Base-by-base conservation (phyloP, 192 early-diverging fungal species). In the Haplosporangium gracile region DNA sequence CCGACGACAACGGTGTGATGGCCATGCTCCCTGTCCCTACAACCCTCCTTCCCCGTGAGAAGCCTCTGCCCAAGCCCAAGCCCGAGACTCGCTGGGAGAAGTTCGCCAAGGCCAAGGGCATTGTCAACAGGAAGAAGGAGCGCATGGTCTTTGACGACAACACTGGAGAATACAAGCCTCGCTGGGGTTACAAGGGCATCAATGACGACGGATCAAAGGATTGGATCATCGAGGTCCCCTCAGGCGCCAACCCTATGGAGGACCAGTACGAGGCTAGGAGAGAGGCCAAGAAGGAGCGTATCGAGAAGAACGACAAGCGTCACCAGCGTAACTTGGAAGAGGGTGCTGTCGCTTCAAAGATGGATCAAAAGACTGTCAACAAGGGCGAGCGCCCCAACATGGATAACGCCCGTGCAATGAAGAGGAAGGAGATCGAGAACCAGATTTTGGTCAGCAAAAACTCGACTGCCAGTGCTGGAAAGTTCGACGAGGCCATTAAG, bases 41-140 rank as follows among this genome's bases (percentile, higher is more conserved):
- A 29, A 93, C 93, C 0, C 80, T 89, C 18, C 77, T 98, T 32
- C 97, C 98, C 22, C 94, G 98, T 79, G 97, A 98, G 72, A 98
- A 99, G 88, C 96, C 96, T 18, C 79, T 98, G 29, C 99, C 99
- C 47, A 96, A 97, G 89, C 93, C 93, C 43, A 97, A 97, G 86
- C 92, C 95, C 18, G 87, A 93, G 90, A 99, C 99, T 16, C 95
- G 97, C 79, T 99, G 99, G 99, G 98, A 99, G 89, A 96, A 96
- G 92, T 99, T 99, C 90, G 99, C 99, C 71, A 95, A 96, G 84
- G 90, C 91, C 87, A 99, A 99, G 90, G 97, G 97, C 22, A 99
- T 99, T 88, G 92, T 94, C 87, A 95, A 95, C 70, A 88, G 85
- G 80, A 98, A 98, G 89, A 95, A 95, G 84, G 91, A 90, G 39